Percentiles rank a stretch among this genome's conserved stretches.
Conservation (phyloP, 192 early-diverging fungal genomes). For the Linderina pennispora region DNA sequence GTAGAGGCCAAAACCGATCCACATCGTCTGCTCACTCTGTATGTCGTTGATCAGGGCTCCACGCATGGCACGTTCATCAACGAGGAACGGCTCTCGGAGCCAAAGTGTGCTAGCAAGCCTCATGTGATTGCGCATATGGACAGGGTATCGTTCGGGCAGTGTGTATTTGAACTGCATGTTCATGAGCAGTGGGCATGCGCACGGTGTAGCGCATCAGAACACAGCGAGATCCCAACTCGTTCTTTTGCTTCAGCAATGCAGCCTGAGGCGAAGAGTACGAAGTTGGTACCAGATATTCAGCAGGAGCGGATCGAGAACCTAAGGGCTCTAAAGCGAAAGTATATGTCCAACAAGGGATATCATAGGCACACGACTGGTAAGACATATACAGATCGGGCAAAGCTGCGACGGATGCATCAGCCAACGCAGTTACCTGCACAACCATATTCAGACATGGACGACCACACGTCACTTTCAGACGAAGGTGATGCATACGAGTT, state of each 20-base stretch:
- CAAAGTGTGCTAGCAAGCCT: slow-evolving; percentile 60
- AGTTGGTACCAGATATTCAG: slow-evolving; percentile 4
- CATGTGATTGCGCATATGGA: slow-evolving; percentile 52
- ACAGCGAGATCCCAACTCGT: slow-evolving; percentile 45
- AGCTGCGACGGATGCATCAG: slow-evolving; percentile 9
- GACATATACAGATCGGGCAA: slow-evolving; percentile 29
- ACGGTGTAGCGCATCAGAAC: slow-evolving; percentile 49
- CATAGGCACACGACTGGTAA: background rate
- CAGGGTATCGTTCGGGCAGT: slow-evolving; percentile 51
- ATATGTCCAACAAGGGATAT: background rate
- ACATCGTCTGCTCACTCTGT: slow-evolving; percentile 23
- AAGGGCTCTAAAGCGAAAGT: slow-evolving; percentile 17
- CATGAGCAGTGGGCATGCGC: slow-evolving; percentile 60
- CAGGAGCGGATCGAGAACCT: slow-evolving; percentile 15
- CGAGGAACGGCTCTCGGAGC: slow-evolving; percentile 52
- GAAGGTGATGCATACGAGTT: no score
- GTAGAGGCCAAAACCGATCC: background rate
- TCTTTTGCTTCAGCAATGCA: no score
- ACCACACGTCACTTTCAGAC: no score
- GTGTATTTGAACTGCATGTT: slow-evolving; percentile 55
- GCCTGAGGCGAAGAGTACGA: no score
- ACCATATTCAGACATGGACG: no score
- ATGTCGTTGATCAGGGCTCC: slow-evolving; percentile 61
- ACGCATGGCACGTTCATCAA: slow-evolving; percentile 75
- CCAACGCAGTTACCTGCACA: slow-evolving; percentile 19